phyloP scores from a whole-genome alignment of 2,329 filamentous ascomycete species.

The Elsinoe ampelina region DNA sequence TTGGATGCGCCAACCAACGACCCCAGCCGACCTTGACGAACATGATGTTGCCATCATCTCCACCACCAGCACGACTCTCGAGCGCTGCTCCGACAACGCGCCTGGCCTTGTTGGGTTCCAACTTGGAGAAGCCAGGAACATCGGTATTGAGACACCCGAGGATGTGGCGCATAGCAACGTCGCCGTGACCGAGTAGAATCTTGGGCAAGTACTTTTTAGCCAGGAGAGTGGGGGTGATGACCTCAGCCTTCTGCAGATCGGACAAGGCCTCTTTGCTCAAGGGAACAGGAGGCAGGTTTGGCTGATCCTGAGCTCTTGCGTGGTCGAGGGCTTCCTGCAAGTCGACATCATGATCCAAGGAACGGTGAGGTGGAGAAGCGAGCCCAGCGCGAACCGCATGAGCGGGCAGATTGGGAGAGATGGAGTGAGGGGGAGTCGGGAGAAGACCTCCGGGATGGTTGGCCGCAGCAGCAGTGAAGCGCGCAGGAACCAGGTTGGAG shows the following conservation, averaged over 20 bases:
- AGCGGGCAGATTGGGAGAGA: constrained; percentile 77
- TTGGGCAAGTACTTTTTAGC: constrained; percentile 84
- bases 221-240: constrained; percentile 76
- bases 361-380: constrained; percentile 36
- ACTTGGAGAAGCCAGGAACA: constrained; percentile 83
- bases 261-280: constrained; percentile 45
- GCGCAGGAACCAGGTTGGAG: constrained; percentile 16
- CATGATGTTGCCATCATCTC: constrained; percentile 59
- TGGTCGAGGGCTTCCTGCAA: constrained; percentile 59
- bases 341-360: constrained; percentile 79
- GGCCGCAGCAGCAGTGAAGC: constrained; percentile 20
- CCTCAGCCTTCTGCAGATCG: constrained; percentile 60
- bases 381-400: constrained; percentile 59
- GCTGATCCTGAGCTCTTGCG: constrained; percentile 36
- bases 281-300: constrained; percentile 23
- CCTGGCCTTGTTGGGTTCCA: constrained; percentile 81
- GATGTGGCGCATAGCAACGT: constrained; percentile 86
- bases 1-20: constrained; percentile 77
- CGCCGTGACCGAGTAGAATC: constrained; percentile 81
- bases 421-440: constrained; percentile 89
- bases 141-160: constrained; percentile 90
- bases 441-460: constrained; percentile 42
- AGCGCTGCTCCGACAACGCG: constrained; percentile 85
- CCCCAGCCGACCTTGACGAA: constrained; percentile 98
- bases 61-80: constrained; percentile 61